Conservation (phyloP, 495 filamentous ascomycete species). For the Friedmanniomyces simplex region DNA sequence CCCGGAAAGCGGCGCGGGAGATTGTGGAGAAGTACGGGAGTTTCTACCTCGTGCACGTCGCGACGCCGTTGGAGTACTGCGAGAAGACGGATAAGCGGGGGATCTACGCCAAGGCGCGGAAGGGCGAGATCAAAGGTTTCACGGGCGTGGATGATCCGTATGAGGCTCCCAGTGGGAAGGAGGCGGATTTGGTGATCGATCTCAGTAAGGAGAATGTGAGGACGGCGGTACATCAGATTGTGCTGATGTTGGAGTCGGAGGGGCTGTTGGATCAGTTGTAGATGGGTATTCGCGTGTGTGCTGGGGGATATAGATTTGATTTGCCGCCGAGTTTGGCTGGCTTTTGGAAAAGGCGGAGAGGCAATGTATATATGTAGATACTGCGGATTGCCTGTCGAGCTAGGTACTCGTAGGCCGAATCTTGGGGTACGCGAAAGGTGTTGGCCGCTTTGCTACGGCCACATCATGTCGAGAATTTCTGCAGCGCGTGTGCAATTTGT, state of each 20-base stretch:
- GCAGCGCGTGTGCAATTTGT: conserved; percentile 1
- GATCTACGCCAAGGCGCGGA: conserved; percentile 74
- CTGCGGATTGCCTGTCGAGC: not conserved
- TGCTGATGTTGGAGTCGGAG: conserved; percentile 79
- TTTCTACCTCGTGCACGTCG: conserved; percentile 93
- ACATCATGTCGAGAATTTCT: not conserved
- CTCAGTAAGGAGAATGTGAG: conserved; percentile 74
- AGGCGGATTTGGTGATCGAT: conserved; percentile 79
- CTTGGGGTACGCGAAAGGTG: too few species aligned
- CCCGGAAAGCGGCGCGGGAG: conserved; percentile 65
- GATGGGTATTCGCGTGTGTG: too few species aligned
- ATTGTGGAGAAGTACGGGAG: conserved; percentile 75
- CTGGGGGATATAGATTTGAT: too few species aligned
- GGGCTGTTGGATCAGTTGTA: conserved; percentile 63
- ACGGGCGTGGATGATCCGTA: conserved; percentile 98
- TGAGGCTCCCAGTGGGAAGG: conserved; percentile 67
- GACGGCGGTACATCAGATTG: conserved; percentile 92
- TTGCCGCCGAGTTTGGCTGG: too few species aligned
- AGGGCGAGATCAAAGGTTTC: conserved; percentile 94
- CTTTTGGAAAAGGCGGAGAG: too few species aligned
- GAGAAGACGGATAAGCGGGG: conserved; percentile 93
- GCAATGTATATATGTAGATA: not conserved
- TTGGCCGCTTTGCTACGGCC: too few species aligned
- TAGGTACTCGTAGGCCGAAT: too few species aligned
- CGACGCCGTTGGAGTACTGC: conserved; percentile 80